These are phyloP conservation scores for Backusella luteola DNA, from an alignment of 192 early-diverging fungal genomes.

Conservation along the genomic window DNA sequence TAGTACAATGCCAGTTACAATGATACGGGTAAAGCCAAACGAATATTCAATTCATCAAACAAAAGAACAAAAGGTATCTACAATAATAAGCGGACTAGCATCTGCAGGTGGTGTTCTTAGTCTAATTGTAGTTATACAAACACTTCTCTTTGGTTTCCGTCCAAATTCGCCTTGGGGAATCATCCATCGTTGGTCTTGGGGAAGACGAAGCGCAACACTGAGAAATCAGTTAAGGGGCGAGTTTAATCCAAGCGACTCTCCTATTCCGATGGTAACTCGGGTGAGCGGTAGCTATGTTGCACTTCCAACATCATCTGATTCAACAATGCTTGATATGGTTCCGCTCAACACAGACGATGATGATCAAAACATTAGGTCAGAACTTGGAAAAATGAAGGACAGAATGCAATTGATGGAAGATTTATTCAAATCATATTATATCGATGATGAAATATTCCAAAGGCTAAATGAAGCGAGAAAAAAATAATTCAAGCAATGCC, in stretches of 20 bases:
- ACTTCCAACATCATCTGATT: background rate
- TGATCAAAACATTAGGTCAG: background rate
- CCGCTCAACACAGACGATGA: background rate
- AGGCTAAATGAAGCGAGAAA: no score
- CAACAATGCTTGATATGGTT: background rate
- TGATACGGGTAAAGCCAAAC: background rate
- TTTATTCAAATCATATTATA: no score
- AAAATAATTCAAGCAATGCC: no score
- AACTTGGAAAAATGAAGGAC: conserved; percentile 4
- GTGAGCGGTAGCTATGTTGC: background rate
- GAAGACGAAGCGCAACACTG: background rate
- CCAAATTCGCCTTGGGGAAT: no score
- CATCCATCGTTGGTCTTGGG: conserved; percentile 20
- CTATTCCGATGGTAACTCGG: conserved; percentile 15
- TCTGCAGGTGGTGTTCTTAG: conserved; percentile 15
- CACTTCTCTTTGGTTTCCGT: background rate
- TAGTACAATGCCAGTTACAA: background rate
- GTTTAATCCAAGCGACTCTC: background rate
- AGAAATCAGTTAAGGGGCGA: background rate
- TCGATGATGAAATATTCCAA: no score
- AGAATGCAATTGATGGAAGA: background rate
- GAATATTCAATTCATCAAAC: background rate
- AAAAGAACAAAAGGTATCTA: conserved; percentile 1
- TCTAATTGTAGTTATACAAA: conserved; percentile 6
- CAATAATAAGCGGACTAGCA: conserved; percentile 8